Evolutionary conservation across 1,139 yeast genomes (phyloP), one percentile per base, ranked within the genome.

Genomic region (Pneumocystis canis): DNA sequence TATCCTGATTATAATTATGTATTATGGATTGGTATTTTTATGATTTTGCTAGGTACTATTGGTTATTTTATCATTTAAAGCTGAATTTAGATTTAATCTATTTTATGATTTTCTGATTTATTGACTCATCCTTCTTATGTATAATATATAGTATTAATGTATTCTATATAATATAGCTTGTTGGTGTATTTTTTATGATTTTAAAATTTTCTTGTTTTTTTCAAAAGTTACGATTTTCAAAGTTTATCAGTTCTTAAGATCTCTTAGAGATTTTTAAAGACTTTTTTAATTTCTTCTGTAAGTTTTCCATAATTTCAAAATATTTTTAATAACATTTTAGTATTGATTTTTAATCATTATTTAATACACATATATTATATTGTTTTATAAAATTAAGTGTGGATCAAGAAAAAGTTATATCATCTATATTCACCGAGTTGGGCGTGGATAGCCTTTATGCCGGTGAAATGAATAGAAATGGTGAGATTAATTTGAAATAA

Each of bases 1-100:
- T n/a, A n/a, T 28, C 40, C 61, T 30, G 60, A 65, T 56, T 61
- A 60, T 30, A 61, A 63, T 28, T 60, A 61, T 28, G 58, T 64
- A 60, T 66, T 69, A 68, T 68, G 69, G 68, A 40, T 64, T 35
- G 66, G 69, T 30, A 32, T 67, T 54, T 56, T 65, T 39, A 61
- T 68, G 66, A 66, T 68, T 61, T 66, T 67, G 18, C 61, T 69
- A 33, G 71, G 71, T n/a, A 67, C 68, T n/a, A 30, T 62, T 28
- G 67, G 64, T n/a, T 68, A 59, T 58, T 37, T 63, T 39, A 35
- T 35, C 7, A 20, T 57, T 30, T 57, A 57, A 35, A 56, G 16
- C 11, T 57, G 9, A 18, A 25, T 39, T 35, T 16, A 25, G 11
- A 35, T 57, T 57, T 57, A 7, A 2, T 57, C 7, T 25, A 47